Evolutionary conservation across 2,329 filamentous ascomycete species (phyloP), one percentile per base, ranked within the genome.

Genomic region (Nothophoma quercina): DNA sequence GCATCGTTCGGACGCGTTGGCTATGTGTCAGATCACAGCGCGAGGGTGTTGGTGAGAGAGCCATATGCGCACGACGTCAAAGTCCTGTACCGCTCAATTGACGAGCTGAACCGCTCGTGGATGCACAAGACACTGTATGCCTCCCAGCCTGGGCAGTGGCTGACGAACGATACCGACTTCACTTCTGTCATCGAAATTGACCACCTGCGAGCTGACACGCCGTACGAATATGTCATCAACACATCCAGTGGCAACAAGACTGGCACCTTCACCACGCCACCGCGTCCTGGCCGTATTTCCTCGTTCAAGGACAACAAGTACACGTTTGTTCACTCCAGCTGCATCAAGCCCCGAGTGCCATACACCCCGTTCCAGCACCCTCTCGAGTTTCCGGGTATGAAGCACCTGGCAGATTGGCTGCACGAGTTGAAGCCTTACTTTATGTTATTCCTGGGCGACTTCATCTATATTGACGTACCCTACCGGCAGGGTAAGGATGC

Each of bases 391-490:
- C 88, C 88, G 0, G 95, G 95, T 1, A 84, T 97, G 66, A 85
- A 84, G 45, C 81, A 91, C 62, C 81, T 99, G 47, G 88, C 90
- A 1, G 81, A 84, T n/a, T 83, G 88, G 35, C 78, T 98, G 4
- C 87, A 87, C 0, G 81, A 83, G 6, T 77, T 98, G 5, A 82
- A 87, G 22, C 87, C 90, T 0, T 89, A 93, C 33, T 87, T 87
- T 60, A 87, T 87, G 84, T 75, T 87, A 15, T 87, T 87, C 74
- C 80, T 96, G 0, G 91, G 91, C 28, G 91, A 96, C 66, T 96
- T 95, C 70, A 93, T 96, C 69, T 96, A 96, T 69, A 84, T 91
- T 28, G 95, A 99, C 67, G 93, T 98, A 0, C 93, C 93, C 0
- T 82, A 86, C 39, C 86, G 89, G 8, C 89, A 93, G 69, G 92